Evolutionary conservation across 2,329 filamentous ascomycete genomes (phyloP), one percentile per base, ranked within the genome.

Genomic region (Alternaria longipes): DNA sequence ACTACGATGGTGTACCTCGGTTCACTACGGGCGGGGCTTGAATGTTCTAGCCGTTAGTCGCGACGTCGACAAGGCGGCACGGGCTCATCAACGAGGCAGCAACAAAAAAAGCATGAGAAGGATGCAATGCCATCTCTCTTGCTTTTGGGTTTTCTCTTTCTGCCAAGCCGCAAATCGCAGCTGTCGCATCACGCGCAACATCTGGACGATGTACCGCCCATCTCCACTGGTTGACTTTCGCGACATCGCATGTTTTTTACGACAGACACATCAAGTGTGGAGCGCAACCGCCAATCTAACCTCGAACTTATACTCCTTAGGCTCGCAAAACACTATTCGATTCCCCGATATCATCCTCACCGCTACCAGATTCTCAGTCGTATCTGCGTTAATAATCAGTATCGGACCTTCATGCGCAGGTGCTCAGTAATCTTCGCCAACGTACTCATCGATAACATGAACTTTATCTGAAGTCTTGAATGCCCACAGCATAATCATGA

Each of bases 401-500:
- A 20, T 24, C 14, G 30, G n/a, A 5, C 18, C 22, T n/a, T 20
- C 12, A 12, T 36, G 12, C 32, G 32, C 14, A 36, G 2, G 18
- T 32, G 16, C 18, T 34, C 7, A 40, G 32, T 32, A 34, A 18
- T 36, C 32, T 14, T 36, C 3, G 6, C 5, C 36, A 6, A 50
- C 30, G 5, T 53, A 63, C 53, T 51, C 38, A 4, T 53, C 20
- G 14, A 67, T 36, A 2, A 64, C 12, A 9, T 60, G 22, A 30
- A 69, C 26, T 7, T 46, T 26, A 1, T 44, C 28, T 2, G 62
- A 57, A 22, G 61, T 63, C 30, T 66, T 71, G 11, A 74, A 59
- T 1, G 60, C 68, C 69, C 70, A 73, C 1, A 68, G 7, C 5
- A 74, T 8, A 2, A 73, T 50, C 49, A 70, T 64, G 2, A 28